Evolutionary conservation across 768 basidiomycete genomes (phyloP), one percentile per base, ranked within the genome.

Genomic region (Russula olivacea): DNA sequence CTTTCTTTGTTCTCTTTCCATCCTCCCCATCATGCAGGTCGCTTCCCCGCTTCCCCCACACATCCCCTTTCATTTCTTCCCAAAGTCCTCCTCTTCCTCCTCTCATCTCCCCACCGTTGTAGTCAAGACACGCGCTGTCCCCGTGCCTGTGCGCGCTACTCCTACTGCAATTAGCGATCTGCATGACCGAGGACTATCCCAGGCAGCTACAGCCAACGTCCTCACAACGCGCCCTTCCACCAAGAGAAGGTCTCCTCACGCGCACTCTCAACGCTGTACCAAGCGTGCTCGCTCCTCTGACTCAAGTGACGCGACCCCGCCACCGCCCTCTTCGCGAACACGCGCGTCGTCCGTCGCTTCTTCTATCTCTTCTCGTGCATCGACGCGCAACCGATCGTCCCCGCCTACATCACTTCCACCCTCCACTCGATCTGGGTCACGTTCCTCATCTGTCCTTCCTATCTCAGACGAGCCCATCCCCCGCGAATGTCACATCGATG

Each of bases 371-470:
- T 69, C 67, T 45, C 63, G 61, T 25, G 43, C 61, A 45, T 66
- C 64, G 38, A 68, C 61, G 30, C 64, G 73, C 69, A 69, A 69
- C 59, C 70, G 59, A 64, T 68, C 52, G 52, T 61, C 55, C 55
- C 70, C 69, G 61, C 70, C 62, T 68, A 63, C 61, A 63, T 66
- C 68, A 62, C 34, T 65, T 56, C 9, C 68, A 41, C 32, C 62
- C 43, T 49, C 58, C 64, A 56, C 58, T 43, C 48, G 61, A 40
- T 80, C 81, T n/a, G 82, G 85, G 66, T 89, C 89, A 62, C 85
- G 86, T 65, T 89, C 88, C 0, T 79, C 80, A 0, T 88, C 87
- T 0, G 73, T 71, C 1, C 73, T 85, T 63, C 81, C 82, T 0
- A 64, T 73, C 19, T 34, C 69, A 1, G 77, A 77, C 38, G 70